These are phyloP conservation scores for Musa schizocarpa DNA, from an alignment of 176 grass and related monocot species.

Conservation along the genomic window DNA sequence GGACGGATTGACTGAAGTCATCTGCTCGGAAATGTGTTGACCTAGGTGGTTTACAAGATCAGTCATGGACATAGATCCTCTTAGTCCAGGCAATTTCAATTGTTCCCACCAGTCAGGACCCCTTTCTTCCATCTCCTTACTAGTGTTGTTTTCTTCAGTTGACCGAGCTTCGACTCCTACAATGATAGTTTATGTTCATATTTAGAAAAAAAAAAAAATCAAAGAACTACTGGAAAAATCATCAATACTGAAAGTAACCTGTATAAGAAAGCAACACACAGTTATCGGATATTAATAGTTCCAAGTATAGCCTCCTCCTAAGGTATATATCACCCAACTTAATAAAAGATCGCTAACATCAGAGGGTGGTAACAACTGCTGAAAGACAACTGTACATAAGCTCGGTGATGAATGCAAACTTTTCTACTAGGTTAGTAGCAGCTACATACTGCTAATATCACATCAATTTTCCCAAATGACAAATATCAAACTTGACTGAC, in stretches of 20 bases:
- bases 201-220: background rate
- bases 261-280: background rate
- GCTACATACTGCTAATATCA: no score
- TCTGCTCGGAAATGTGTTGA: conserved; percentile 34
- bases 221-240: background rate
- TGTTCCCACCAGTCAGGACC: conserved; percentile 23
- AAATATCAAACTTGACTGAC: no score
- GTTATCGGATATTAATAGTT: no score
- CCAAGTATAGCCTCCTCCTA: no score
- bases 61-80: conserved; percentile 43
- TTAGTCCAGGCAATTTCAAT: conserved; percentile 52
- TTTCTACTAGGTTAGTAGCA: background rate
- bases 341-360: background rate
- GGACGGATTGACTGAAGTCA: conserved; percentile 9
- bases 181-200: background rate
- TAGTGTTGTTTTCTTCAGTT: background rate
- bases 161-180: conserved; percentile 10
- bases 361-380: background rate
- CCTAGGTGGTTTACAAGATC: conserved; percentile 49
- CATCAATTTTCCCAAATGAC: no score
- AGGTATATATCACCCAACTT: no score
- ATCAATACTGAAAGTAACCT: background rate
- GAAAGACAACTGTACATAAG: background rate
- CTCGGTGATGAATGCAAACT: background rate
- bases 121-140: conserved; percentile 23